phyloP scores from a whole-genome alignment of 495 filamentous ascomycete species.

The Antarctomyces pellizariae region DNA sequence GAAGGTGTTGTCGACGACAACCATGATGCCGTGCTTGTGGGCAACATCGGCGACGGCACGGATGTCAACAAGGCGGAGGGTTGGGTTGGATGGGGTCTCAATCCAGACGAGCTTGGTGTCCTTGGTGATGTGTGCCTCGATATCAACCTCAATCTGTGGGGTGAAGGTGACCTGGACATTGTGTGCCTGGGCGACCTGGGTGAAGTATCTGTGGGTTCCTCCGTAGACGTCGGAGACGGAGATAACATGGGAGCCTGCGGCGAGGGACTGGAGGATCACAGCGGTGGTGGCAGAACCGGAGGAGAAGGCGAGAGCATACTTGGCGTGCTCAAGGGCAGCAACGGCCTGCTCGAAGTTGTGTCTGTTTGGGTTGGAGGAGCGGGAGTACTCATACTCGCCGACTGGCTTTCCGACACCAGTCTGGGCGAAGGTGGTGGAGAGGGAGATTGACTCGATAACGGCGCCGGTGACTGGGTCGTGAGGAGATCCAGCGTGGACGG shows the following conservation, averaged over 20 bases:
- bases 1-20: slow-evolving; percentile 98
- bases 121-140: slow-evolving; percentile 59
- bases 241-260: slow-evolving; percentile 78
- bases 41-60: slow-evolving; percentile 56
- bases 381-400: slow-evolving; percentile 72
- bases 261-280: slow-evolving; percentile 75
- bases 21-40: slow-evolving; percentile 69
- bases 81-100: slow-evolving; percentile 86
- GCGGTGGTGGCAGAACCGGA: slow-evolving; percentile 91
- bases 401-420: slow-evolving; percentile 63
- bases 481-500: slow-evolving; percentile 77
- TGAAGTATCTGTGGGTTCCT: slow-evolving; percentile 96
- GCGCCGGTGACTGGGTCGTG: slow-evolving; percentile 83
- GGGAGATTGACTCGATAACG: slow-evolving; percentile 85
- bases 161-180: slow-evolving; percentile 89
- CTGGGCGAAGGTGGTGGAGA: slow-evolving; percentile 87
- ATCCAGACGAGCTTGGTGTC: slow-evolving; percentile 96
- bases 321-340: slow-evolving; percentile 77
- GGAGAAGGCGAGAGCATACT: slow-evolving; percentile 81
- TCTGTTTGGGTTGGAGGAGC: slow-evolving; percentile 81
- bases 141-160: slow-evolving; percentile 67
- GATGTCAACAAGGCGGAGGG: slow-evolving; percentile 79
- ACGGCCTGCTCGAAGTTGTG: slow-evolving; percentile 83
- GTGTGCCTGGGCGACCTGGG: slow-evolving; percentile 85
- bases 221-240: slow-evolving; percentile 96